Percentiles rank a stretch among this genome's conserved stretches.
Conservation (phyloP, 106 monocot genomes). For the Iris macrosiphon region DNA sequence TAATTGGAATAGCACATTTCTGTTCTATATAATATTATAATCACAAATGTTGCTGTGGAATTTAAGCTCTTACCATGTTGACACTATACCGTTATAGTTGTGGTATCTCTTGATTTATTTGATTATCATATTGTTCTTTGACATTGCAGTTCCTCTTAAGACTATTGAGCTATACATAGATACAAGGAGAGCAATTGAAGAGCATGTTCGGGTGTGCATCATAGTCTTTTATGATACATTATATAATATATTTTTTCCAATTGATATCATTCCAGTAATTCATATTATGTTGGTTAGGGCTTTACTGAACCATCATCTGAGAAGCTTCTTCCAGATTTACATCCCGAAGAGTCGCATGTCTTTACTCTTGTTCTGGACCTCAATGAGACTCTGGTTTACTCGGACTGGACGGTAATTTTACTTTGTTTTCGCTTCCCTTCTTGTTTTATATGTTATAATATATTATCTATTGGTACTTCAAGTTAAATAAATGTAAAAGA, state of each 20-base stretch:
- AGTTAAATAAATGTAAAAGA: background rate
- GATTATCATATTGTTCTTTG: slow-evolving; percentile 9
- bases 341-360: slow-evolving; percentile 95
- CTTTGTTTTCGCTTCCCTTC: background rate
- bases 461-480: no score
- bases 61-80: no score
- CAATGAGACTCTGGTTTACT: slow-evolving; percentile 91
- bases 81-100: no score
- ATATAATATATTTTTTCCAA: background rate
- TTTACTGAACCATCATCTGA: slow-evolving; percentile 92
- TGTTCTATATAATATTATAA: no score
- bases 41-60: no score
- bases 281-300: slow-evolving; percentile 35
- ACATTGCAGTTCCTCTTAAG: slow-evolving; percentile 65
- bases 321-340: slow-evolving; percentile 97
- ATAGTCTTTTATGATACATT: background rate
- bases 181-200: slow-evolving; percentile 62
- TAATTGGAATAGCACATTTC: no score
- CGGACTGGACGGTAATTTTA: slow-evolving; percentile 99
- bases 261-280: slow-evolving; percentile 1
- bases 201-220: slow-evolving; percentile 67
- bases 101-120: no score
- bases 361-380: slow-evolving; percentile 94
- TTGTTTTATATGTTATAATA: background rate
- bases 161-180: slow-evolving; percentile 71